Conservation (phyloP, 257 asterid species). For the Capsicum baccatum region DNA sequence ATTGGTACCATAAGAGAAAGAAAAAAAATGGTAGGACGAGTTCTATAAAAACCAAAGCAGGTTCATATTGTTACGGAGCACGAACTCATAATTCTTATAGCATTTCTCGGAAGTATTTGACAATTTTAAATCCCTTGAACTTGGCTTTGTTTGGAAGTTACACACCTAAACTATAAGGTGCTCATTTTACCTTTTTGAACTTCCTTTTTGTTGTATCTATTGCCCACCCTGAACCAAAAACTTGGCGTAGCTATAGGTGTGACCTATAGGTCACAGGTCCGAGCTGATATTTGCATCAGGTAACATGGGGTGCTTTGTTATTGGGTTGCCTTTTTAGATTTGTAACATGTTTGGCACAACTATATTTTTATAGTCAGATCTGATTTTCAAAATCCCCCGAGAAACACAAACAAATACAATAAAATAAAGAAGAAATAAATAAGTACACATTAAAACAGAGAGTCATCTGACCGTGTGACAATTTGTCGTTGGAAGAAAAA, state of each 20-base stretch:
- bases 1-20: too few relatives aligned
- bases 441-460: background rate
- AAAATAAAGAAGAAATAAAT: background rate
- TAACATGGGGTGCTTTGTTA: background rate
- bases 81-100: background rate
- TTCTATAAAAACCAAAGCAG: too few relatives aligned
- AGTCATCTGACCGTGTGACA: background rate
- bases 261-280: background rate
- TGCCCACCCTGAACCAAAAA: background rate
- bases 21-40: too few relatives aligned
- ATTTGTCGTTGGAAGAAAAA: background rate
- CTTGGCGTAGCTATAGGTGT: background rate
- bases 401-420: background rate
- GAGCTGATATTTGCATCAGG: background rate
- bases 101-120: background rate
- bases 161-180: conserved; percentile 1
- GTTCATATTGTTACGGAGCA: background rate
- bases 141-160: background rate
- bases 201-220: conserved; percentile 7
- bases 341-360: background rate
- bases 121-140: background rate
- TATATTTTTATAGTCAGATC: background rate
- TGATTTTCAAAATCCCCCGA: too few relatives aligned
- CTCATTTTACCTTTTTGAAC: background rate
- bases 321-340: background rate